Evolutionary conservation across 805 yeast genomes (phyloP), one percentile per base, ranked within the genome.

Genomic region (Saccharomycopsis sp.): DNA sequence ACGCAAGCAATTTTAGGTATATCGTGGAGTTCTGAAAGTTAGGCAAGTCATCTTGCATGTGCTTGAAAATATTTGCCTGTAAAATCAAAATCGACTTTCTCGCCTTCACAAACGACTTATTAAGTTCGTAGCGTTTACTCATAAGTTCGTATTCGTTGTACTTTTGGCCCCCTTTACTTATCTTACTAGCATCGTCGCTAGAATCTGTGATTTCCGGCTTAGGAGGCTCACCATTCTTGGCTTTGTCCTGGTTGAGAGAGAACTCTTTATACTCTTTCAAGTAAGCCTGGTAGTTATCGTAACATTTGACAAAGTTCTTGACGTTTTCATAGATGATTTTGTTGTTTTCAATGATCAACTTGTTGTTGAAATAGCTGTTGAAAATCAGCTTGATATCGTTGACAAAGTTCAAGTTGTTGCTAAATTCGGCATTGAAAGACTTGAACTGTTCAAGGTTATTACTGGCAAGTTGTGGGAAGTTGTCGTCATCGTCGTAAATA

Each of bases 1-100:
- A 12, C 77, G 73, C 5, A 12, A 85, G 64, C 61, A 81, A 72
- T 58, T 81, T 77, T 53, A 81, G 64, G 64, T 82, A 86, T 0
- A 75, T 64, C 50, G 78, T 82, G 0, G 91, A 85, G 37, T 71
- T 72, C 63, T 82, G 82, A 68, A 89, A 90, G 4, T 75, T 79
- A n/a, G 75, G 75, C 62, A 82, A 79, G 61, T 84, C 84, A 0
- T 74, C 70, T 5, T 72, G 71, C 76, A 91, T 75, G 20, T 75
- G 69, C 8, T 74, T 69, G 62, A 73, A 81, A 0, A 83, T 76
- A 8, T 76, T 76, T 15, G 74, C 68, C 64, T 90, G 97, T 2
- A 86, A 65, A 1, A 73, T 66, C 24, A 90, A 70, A n/a, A 90
- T 71, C 12, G 83, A 74, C 55, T 75, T 77, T 58, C 95, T 73